These are phyloP conservation scores for Leucocoprinus leucothites DNA, from an alignment of 768 basidiomycete genomes.

Conservation along the genomic window DNA sequence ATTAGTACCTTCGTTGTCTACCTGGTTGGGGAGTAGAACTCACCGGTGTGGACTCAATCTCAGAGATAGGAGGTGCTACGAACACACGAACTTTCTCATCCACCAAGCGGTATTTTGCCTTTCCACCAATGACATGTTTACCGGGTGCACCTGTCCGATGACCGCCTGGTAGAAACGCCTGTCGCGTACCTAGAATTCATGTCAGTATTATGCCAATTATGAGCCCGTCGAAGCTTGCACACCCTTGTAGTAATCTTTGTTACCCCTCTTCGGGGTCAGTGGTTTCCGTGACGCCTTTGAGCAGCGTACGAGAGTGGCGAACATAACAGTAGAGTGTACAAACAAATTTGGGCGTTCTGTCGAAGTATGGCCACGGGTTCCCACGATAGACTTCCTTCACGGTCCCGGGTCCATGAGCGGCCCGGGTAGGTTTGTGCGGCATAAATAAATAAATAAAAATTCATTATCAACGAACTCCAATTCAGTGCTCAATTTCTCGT, in stretches of 20 bases:
- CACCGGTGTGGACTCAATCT: slow-evolving; percentile 57
- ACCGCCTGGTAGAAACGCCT: slow-evolving; percentile 79
- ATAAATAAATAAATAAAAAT: no score
- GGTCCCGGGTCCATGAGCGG: no score
- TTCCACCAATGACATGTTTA: slow-evolving; percentile 73
- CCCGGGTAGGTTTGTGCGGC: no score
- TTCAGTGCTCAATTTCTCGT: no score
- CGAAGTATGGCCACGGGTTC: neutral
- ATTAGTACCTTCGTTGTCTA: neutral
- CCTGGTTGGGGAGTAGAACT: slow-evolving; percentile 21
- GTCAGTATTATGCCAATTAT: neutral
- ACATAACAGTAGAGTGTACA: slow-evolving; percentile 40
- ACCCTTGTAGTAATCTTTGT: slow-evolving; percentile 99
- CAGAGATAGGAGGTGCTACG: slow-evolving; percentile 72
- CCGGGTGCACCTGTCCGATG: slow-evolving; percentile 88
- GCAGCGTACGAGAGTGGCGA: slow-evolving; percentile 60
- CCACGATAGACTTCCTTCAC: neutral
- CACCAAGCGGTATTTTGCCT: slow-evolving; percentile 76
- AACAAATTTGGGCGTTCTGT: slow-evolving; percentile 8
- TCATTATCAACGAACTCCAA: no score
- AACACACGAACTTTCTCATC: slow-evolving; percentile 84
- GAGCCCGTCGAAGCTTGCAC: slow-evolving; percentile 9
- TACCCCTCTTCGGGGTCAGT: slow-evolving; percentile 81
- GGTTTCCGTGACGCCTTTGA: slow-evolving; percentile 85
- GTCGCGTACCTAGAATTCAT: slow-evolving; percentile 63